Conservation (phyloP, 345 rosid genomes). For the Laguncularia racemosa region DNA sequence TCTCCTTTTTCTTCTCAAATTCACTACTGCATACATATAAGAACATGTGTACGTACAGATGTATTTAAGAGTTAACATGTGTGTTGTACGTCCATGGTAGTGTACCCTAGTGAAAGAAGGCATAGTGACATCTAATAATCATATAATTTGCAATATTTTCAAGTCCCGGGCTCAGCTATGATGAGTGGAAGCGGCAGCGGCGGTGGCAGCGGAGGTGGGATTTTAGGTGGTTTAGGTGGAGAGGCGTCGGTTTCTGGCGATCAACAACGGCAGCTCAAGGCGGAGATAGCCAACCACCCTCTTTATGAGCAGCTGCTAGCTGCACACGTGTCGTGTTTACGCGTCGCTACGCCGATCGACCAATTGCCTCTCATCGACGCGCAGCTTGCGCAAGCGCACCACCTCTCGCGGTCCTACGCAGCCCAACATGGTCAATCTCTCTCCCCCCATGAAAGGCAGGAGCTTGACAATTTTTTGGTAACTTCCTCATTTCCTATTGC, state of each 20-base stretch:
- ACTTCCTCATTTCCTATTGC: neutral
- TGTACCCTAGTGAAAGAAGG: too few species aligned
- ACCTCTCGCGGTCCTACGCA: conserved; percentile 85
- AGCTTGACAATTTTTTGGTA: conserved; percentile 94
- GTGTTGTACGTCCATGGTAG: too few species aligned
- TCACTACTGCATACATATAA: too few species aligned
- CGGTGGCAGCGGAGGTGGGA: conserved; percentile 27
- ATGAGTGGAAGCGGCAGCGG: conserved; percentile 42
- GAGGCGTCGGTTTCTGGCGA: conserved; percentile 44
- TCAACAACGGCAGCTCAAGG: conserved; percentile 53
- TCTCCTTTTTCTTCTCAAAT: neutral
- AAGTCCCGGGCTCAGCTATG: conserved; percentile 67
- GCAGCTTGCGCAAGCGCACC: conserved; percentile 79
- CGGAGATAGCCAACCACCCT: conserved; percentile 82
- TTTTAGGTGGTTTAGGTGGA: conserved; percentile 12
- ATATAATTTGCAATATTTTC: conserved; percentile 35
- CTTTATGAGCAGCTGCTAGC: conserved; percentile 75
- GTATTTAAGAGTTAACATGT: too few species aligned
- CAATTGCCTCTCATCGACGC: conserved; percentile 91
- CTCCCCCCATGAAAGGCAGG: conserved; percentile 75
- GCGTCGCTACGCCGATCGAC: conserved; percentile 96
- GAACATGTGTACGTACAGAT: too few species aligned
- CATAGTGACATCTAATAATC: too few species aligned
- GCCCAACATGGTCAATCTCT: conserved; percentile 29
- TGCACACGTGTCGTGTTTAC: conserved; percentile 85